These are phyloP conservation scores for Cynanchum wilfordii DNA, from an alignment of 257 asterid genomes.

Conservation along the genomic window DNA sequence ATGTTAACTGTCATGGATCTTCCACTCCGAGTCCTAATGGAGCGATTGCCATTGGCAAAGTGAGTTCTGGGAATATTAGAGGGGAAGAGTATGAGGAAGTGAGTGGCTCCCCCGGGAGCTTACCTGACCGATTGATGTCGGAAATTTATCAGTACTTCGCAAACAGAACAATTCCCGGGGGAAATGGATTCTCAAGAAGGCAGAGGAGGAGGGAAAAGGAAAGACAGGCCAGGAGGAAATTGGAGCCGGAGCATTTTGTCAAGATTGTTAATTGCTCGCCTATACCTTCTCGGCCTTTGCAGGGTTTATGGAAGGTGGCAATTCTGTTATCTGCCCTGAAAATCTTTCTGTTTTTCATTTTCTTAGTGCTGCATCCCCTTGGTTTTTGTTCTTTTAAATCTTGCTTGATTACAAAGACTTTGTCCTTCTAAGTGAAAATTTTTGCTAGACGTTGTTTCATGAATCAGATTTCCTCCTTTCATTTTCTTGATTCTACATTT, in stretches of 20 bases:
- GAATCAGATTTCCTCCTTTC: neutral
- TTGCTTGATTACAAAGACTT: neutral
- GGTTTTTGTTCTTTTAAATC: neutral
- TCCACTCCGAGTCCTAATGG: constrained; percentile 30
- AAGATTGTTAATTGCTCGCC: constrained; percentile 73
- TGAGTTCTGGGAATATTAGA: constrained; percentile 35
- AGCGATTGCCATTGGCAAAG: constrained; percentile 11
- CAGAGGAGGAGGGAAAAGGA: constrained; percentile 83
- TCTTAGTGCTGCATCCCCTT: neutral
- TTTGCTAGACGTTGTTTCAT: neutral
- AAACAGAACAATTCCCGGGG: constrained; percentile 65
- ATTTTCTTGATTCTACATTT: constrained; percentile 6
- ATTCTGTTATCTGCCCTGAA: constrained; percentile 11
- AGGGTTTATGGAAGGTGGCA: constrained; percentile 92
- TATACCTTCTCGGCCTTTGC: constrained; percentile 60
- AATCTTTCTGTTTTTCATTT: neutral
- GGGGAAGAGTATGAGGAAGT: constrained; percentile 50
- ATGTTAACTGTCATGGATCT: constrained; percentile 25
- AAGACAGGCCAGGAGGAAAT: constrained; percentile 58
- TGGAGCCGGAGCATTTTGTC: constrained; percentile 73
- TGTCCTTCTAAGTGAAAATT: neutral
- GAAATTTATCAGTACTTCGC: constrained; percentile 89
- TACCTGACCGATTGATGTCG: constrained; percentile 52
- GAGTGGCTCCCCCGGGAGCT: constrained; percentile 59
- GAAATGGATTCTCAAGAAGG: constrained; percentile 71